Percentiles rank a stretch among this genome's conserved stretches.
These are phyloP conservation scores for Plasmopara viticola DNA, from an alignment of 352 stramenopile genomes.

Conservation along the genomic window DNA sequence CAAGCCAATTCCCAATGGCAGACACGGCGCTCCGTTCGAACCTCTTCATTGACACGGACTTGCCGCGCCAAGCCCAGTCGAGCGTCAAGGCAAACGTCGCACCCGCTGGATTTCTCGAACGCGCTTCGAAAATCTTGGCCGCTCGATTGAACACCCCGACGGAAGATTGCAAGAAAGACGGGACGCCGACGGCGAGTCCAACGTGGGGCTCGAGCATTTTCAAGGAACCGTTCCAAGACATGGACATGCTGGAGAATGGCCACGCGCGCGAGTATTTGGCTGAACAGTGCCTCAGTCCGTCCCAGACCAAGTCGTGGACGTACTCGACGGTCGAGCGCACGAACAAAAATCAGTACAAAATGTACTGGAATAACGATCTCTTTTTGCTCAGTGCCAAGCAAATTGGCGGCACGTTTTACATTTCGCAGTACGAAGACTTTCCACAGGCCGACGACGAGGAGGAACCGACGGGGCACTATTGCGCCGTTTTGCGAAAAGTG, in stretches of 20 bases:
- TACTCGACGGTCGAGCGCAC: conserved; percentile 72
- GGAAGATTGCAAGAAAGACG: conserved; percentile 22
- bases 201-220: conserved; percentile 59
- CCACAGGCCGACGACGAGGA: conserved; percentile 43
- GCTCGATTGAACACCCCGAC: conserved; percentile 14
- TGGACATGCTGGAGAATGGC: conserved; percentile 81
- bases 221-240: conserved; percentile 73
- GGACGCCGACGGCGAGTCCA: conserved; percentile 12
- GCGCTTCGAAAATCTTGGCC: conserved; percentile 56
- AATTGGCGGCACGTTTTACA: conserved; percentile 80
- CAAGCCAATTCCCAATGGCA: conserved; percentile 34
- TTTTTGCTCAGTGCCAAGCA: conserved; percentile 82
- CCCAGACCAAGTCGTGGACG: conserved; percentile 69
- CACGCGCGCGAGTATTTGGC: conserved; percentile 78
- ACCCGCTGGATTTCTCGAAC: conserved; percentile 40
- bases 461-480: conserved; percentile 64
- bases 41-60: conserved; percentile 53
- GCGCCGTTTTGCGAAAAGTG: conserved; percentile 63
- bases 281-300: conserved; percentile 76
- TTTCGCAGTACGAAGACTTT: conserved; percentile 88
- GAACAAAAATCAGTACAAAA: conserved; percentile 86
- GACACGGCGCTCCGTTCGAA: conserved; percentile 44
- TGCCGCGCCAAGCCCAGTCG: conserved; percentile 8
- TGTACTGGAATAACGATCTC: conserved; percentile 84
- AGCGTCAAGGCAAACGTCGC: conserved; percentile 21